Conservation (phyloP, 2,329 filamentous ascomycete genomes). For the Dissoconium aciculare region DNA sequence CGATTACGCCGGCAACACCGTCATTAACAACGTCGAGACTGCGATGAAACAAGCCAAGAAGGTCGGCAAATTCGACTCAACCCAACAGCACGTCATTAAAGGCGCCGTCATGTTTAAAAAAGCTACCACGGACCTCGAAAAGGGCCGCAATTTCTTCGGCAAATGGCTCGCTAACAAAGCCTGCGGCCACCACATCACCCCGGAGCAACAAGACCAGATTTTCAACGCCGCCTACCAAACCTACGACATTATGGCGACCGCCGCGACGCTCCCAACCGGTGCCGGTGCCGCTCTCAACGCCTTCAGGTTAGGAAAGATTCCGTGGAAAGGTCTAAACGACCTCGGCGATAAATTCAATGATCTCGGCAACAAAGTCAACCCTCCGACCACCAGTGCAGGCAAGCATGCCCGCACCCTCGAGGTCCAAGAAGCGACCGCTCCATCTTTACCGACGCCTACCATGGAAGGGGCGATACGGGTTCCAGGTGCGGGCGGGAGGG, state of each 20-base stretch:
- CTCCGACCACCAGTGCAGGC: too few species aligned
- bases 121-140: background rate
- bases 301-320: background rate
- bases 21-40: conserved; percentile 2
- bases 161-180: conserved; percentile 2
- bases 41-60: background rate
- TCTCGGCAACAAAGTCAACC: too few species aligned
- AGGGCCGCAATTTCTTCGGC: conserved; percentile 2
- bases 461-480: too few species aligned
- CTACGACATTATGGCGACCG: background rate
- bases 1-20: conserved; percentile 1
- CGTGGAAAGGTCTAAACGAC: too few species aligned
- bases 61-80: background rate
- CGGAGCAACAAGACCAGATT: conserved; percentile 2
- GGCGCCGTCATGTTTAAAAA: conserved; percentile 1
- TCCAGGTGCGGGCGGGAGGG: too few species aligned
- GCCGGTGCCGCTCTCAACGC: conserved; percentile 1
- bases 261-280: conserved; percentile 1
- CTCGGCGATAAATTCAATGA: too few species aligned
- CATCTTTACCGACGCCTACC: too few species aligned
- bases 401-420: too few species aligned
- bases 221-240: conserved; percentile 1
- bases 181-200: background rate
- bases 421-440: too few species aligned
- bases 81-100: conserved; percentile 1